Evolutionary conservation across 2,329 filamentous ascomycete genomes (phyloP), one percentile per base, ranked within the genome.

Genomic region (Verticillium longisporum): DNA sequence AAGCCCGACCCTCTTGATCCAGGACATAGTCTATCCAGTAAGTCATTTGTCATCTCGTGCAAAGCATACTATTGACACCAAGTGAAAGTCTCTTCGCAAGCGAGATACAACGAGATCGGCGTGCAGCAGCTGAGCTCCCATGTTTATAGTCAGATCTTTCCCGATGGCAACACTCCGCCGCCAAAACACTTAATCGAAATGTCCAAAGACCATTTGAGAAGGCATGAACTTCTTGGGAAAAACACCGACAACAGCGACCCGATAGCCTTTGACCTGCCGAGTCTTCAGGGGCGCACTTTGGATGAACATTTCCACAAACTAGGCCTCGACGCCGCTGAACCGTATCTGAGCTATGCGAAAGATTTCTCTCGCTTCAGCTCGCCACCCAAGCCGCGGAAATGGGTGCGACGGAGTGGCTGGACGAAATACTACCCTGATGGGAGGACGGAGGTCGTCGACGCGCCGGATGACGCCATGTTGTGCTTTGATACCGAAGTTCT

Each of bases 401-500:
- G 95, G 95, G 76, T 88, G 33, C 83, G 77, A 45, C 83, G 79
- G 67, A 96, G 91, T 71, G 96, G 95, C 1, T 99, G 95, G 95
- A 98, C 93, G 0, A 97, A 92, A 74, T 99, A 99, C 75, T 82
- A 88, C 66, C 72, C 79, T 2, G 88, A 96, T 72, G 92, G 91
- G 26, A 80, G 78, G 13, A 83, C 82, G 15, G 90, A 95, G 71
- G 73, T 81, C 3, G 85, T 97, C 4, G 86, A 89, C 63, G 85
- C 87, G 10, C 95, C 96, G 0, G 82, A 94, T 63, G 93, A 95
- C 71, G 77, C 84, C 3, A 88, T 94, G 81, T 79, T 98, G 60
- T 93, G 90, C 41, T 99, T 99, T 68, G 95, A 99, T 75, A 96
- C 93, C 1, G 95, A 99, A 75, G 93, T 97, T 56, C 88, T 99